A percentile compares a stretch with the other conserved stretches of the same genome.
phyloP scores from a whole-genome alignment of 2,329 filamentous ascomycete species.

The Boeremia exigua region DNA sequence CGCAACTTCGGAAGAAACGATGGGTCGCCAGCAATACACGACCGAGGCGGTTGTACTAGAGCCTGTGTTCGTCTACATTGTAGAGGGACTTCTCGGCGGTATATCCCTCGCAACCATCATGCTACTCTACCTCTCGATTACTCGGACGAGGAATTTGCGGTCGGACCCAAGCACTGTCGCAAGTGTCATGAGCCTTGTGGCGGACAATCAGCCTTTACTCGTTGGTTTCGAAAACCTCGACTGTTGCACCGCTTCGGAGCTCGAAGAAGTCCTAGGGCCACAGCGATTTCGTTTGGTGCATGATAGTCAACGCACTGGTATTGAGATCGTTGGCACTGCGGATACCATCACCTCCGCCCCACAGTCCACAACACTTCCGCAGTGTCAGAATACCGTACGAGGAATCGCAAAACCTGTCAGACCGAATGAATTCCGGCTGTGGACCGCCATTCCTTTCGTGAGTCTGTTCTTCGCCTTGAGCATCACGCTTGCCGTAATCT shows the following conservation, averaged over 20 bases:
- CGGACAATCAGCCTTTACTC: constrained; percentile 33
- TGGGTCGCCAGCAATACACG: constrained; percentile 25
- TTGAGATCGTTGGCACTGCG: not conserved
- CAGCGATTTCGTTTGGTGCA: constrained; percentile 28
- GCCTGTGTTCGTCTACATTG: constrained; percentile 47
- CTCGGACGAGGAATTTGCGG: constrained; percentile 24
- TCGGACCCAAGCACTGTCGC: constrained; percentile 48
- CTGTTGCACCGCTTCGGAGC: constrained; percentile 23
- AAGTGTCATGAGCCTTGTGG: constrained; percentile 11
- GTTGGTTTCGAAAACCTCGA: constrained; percentile 32
- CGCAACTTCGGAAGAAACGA: not conserved
- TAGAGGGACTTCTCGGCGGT: constrained; percentile 42
- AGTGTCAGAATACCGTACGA: not conserved
- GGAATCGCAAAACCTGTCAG: constrained; percentile 29
- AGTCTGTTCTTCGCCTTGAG: constrained; percentile 21
- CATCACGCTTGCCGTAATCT: constrained; percentile 23
- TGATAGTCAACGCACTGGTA: constrained; percentile 2
- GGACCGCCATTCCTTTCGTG: constrained; percentile 24
- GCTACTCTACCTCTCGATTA: constrained; percentile 32
- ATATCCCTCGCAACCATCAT: constrained; percentile 29
- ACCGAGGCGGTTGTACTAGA: constrained; percentile 48
- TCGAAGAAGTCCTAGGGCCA: constrained; percentile 18
- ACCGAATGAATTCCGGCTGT: constrained; percentile 29
- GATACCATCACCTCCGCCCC: not conserved
- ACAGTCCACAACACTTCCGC: not conserved